A percentile compares a stretch with the other conserved stretches of the same genome.
Conservation (phyloP, 257 asterid species). For the Cynanchum wilfordii region DNA sequence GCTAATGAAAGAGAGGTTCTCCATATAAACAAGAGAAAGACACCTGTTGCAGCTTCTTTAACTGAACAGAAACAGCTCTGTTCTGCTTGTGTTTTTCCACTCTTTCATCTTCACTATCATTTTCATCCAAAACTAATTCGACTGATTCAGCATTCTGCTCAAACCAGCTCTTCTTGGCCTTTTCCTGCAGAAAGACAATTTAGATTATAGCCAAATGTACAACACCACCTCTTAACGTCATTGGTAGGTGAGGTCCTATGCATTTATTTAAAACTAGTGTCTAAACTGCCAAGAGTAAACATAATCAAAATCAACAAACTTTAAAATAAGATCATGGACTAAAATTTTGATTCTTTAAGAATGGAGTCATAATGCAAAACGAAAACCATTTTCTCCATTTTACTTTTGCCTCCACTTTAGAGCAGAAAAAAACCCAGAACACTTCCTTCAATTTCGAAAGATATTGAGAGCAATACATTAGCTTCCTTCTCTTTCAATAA, state of each 20-base stretch:
- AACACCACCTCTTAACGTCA: background rate
- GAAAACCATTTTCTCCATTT: background rate
- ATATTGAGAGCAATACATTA: background rate
- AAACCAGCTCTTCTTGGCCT: slow-evolving; percentile 81
- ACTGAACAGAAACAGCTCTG: slow-evolving; percentile 59
- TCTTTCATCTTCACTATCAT: slow-evolving; percentile 88
- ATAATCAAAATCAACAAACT: background rate
- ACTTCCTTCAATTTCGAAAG: background rate
- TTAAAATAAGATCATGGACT: background rate
- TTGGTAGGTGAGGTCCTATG: background rate
- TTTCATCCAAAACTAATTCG: slow-evolving; percentile 69
- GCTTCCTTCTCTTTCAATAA: background rate
- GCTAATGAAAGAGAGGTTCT: background rate
- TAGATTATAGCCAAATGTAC: background rate
- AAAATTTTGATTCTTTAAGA: background rate
- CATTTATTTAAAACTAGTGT: background rate
- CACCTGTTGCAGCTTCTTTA: slow-evolving; percentile 78
- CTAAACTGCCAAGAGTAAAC: background rate
- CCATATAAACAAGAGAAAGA: background rate
- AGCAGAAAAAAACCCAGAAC: too few species aligned
- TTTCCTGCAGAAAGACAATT: slow-evolving; percentile 42
- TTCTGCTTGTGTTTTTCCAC: slow-evolving; percentile 57
- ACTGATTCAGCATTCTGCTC: slow-evolving; percentile 75
- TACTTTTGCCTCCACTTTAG: background rate
- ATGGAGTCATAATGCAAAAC: background rate